phyloP scores from a whole-genome alignment of 805 yeast species.

The Diddensiella caesifluorescens region DNA sequence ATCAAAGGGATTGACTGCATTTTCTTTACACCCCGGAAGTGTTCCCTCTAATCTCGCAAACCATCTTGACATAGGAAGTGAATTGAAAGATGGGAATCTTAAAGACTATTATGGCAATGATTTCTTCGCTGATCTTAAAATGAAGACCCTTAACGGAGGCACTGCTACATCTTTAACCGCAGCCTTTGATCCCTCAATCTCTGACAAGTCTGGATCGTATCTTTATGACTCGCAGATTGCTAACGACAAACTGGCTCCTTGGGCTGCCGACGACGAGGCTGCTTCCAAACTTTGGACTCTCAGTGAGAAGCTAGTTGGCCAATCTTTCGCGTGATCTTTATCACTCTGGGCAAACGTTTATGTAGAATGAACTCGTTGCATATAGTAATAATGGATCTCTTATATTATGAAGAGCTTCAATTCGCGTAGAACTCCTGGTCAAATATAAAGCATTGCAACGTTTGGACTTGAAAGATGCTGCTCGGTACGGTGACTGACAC shows the following conservation, averaged over 20 bases:
- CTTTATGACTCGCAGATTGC: slow-evolving; percentile 4
- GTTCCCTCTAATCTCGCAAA: slow-evolving; percentile 11
- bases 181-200: slow-evolving; percentile 3
- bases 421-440: no score
- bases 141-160: slow-evolving; percentile 6
- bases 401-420: no score
- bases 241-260: neutral
- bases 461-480: no score
- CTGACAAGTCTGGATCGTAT: slow-evolving; percentile 4
- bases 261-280: slow-evolving; percentile 5
- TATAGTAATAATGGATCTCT: no score
- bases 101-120: slow-evolving; percentile 33
- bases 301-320: slow-evolving; percentile 8
- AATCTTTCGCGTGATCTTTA: no score
- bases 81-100: no score
- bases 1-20: slow-evolving; percentile 3
- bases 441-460: no score
- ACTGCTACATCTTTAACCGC: slow-evolving; percentile 4
- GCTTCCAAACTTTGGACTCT: slow-evolving; percentile 12
- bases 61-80: no score
- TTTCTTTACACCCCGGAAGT: slow-evolving; percentile 12
- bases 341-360: no score
- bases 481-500: no score
- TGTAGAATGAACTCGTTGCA: no score
- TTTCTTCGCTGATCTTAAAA: neutral